Base-by-base conservation (phyloP, 345 rosid genomes). In the Rhizophora apiculata region DNA sequence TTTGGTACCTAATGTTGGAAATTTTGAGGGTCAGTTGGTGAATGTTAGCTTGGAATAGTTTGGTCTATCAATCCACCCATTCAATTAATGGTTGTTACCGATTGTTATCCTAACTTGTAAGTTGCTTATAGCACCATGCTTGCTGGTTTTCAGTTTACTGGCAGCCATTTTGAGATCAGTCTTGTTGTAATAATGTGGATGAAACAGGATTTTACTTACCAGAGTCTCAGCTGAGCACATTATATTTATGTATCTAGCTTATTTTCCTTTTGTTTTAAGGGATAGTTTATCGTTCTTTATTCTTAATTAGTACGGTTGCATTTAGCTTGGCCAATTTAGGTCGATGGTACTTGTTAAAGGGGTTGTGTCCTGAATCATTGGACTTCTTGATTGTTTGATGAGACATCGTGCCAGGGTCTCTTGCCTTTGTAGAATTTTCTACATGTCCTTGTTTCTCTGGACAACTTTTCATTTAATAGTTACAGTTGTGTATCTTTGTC, bases 341-440 rank as follows among this genome's bases (percentile, higher is more conserved):
- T 65, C 20, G 5, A 13, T 24, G 15, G 8, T 56, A 57, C 72
- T 65, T 63, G 37, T 43, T 31, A 24, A 13, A 46, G 39, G 27
- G 55, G 62, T 52, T 57, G 36, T 53, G 30, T 20, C 16, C 69
- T 64, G 22, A 66, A 58, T 69, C 60, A 59, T 10, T 9, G 46
- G 5, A 62, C 49, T 24, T 66, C 51, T 61, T 71, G 64, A 75
- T 74, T 64, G 46, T 62, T 74, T 68, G 69, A 72, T 56, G 74
- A 29, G 70, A 34, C 46, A 43, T 13, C 15, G 18, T 43, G 54
- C 61, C 22, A 4, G 4, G 27, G 69, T 60, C 31, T 60, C 51
- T 21, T 69, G 36, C 62, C 75, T 62, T 62, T 68, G 36, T 51
- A 62, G 57, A 55, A 48, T 32, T 61, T 37, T 15, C 27, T 49